Evolutionary conservation across 2,329 filamentous ascomycete species (phyloP), one percentile per base, ranked within the genome.

Genomic region (Fonsecaea nubica): DNA sequence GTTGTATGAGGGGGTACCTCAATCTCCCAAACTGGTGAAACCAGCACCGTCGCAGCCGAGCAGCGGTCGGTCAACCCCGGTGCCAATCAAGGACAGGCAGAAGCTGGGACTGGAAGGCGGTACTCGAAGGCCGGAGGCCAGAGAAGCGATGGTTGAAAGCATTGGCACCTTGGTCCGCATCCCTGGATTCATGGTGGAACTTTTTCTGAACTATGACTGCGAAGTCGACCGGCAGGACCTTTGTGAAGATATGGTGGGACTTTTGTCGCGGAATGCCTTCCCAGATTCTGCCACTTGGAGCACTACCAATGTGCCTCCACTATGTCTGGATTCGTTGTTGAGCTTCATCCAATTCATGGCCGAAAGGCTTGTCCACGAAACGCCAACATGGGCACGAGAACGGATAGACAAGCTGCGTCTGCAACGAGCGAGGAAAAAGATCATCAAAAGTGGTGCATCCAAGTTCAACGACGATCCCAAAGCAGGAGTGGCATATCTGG

Each of bases 261-360:
- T 99, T 38, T 82, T 99, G 15, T 94, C 95, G 21, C 87, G 95
- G 65, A 99, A 97, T 77, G 95, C 95, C 1, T 91, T 99, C 71
- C 96, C 95, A 0, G 95, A 99, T 77, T 97, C 95, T 8, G 95
- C 94, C 5, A 97, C 93, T 5, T 99, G 95, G 95, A 99, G 96
- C 77, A 99, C 95, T 10, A 97, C 94, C 4, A 99, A 96, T 76
- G 96, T 99, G 1, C 95, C 95, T 15, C 95, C 95, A 0, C 82
- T 99, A 2, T 99, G 95, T 74, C 83, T 99, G 25, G 95, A 99
- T 79, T 93, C 95, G 9, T 83, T 99, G 10, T 83, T 99, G 30
- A 90, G 92, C 15, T 98, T 93, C 74, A 87, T 99, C 38, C 93
- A 97, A 75, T 97, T 92, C 71, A 90, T 99, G 71, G 91, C 92